phyloP scores from a whole-genome alignment of 1,284 basidiomycete species.

The Ceraceosorus bombacis region DNA sequence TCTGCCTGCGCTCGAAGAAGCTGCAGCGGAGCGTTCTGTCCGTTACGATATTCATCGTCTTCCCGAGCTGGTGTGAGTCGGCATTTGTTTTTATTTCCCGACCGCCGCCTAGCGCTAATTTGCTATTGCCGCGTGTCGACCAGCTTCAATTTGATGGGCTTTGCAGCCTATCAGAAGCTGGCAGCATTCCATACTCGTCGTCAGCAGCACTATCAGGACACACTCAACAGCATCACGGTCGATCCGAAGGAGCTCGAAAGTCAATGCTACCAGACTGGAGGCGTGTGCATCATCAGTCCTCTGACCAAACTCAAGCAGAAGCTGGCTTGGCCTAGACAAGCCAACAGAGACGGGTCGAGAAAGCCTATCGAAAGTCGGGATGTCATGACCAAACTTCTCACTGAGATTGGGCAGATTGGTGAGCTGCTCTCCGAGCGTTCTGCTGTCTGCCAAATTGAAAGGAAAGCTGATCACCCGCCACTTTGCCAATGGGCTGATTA shows the following conservation, averaged over 20 bases:
- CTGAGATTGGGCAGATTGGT: constrained; percentile 9
- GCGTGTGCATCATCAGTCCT: constrained; percentile 8
- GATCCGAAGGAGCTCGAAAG: constrained; percentile 12
- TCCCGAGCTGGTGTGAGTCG: constrained; percentile 6
- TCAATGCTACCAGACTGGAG: constrained; percentile 14
- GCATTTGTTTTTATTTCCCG: too few species aligned
- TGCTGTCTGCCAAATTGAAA: not conserved
- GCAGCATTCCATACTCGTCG: constrained; percentile 8
- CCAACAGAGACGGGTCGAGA: constrained; percentile 6
- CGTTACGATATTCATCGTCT: constrained; percentile 12
- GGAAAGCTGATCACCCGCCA: not conserved
- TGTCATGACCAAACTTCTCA: constrained; percentile 7
- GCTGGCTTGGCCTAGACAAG: constrained; percentile 10
- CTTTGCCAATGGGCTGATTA: not conserved
- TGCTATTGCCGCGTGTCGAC: too few species aligned
- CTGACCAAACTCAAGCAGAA: constrained; percentile 5
- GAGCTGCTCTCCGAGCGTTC: too few species aligned
- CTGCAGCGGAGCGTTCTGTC: constrained; percentile 12
- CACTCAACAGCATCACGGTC: constrained; percentile 7
- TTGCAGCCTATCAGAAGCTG: constrained; percentile 6
- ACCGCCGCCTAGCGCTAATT: too few species aligned
- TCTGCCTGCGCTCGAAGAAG: constrained; percentile 12
- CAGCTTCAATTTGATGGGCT: constrained; percentile 9
- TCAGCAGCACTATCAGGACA: constrained; percentile 10
- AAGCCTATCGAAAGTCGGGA: constrained; percentile 8